Base-by-base conservation (phyloP, 371 early-diverging fungal species). In the Gilbertella persicaria region DNA sequence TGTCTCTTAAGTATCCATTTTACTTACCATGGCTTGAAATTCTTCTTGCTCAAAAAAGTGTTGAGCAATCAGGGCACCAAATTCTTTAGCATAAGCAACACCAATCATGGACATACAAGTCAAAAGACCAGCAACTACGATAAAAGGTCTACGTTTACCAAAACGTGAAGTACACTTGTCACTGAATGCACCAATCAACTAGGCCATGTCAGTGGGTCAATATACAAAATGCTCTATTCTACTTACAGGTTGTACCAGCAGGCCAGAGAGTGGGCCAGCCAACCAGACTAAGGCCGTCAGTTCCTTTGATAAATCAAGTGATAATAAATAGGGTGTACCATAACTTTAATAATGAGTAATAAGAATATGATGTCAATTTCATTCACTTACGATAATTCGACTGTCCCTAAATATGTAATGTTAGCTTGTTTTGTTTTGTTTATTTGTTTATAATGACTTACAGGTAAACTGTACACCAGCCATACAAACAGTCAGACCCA, bases 311-410 rank as follows among this genome's bases (percentile, higher is more conserved):
- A 91, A 64, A 10, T 86, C 85, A 5, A 93, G 75, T 10, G 84
- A 79, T 12, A 80, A 58, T 12, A 93, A 64, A 57, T 87, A 89
- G 3, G 91, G 91, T 20, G 92, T 91, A n/a, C 93, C 93, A 55
- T 85, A 85, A 8, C 85, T 83, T 26, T 58, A 39, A 8, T 59
- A 53, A 12, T 33, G 23, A 45, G 23, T 9, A 21, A n/a, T 21
- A 23, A 25, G 24, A 40, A 29, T 20, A 36, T 19, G 21, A 33
- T 40, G 19, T 41, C 8, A 36, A 54, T 33, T 35, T 16, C 25
- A 25, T n/a, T 21, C 26, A 56, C 74, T 75, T 73, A 78, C 69
- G 78, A 71, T 23, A 82, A 46, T 39, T 82, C 82, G 2, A 82
- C 79, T 2, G 79, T 78, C 82, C 82, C 82, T 77, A 60, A 23